These are phyloP conservation scores for Raffaelea albimanens DNA, from an alignment of 2,329 filamentous ascomycete genomes.

Conservation along the genomic window DNA sequence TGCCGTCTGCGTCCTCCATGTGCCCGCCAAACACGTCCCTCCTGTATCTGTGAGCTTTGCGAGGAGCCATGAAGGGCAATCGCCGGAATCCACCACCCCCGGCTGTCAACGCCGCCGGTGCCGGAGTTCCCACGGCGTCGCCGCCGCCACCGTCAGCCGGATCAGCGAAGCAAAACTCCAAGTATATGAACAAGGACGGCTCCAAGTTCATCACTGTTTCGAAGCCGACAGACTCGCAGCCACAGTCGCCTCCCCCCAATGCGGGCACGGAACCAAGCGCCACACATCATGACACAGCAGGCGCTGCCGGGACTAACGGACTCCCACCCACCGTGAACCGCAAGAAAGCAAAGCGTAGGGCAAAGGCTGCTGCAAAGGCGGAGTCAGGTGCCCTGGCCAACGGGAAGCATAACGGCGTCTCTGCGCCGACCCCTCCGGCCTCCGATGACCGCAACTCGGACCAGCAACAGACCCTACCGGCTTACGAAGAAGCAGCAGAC, in stretches of 20 bases:
- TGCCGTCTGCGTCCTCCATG: conserved; percentile 3
- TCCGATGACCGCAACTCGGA: conserved; percentile 16
- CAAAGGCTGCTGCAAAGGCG: conserved; percentile 69
- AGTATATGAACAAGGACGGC: conserved; percentile 59
- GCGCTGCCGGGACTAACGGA: conserved; percentile 6
- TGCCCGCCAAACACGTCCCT: conserved; percentile 1
- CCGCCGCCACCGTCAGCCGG: conserved; percentile 38
- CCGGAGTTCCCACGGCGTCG: conserved; percentile 5
- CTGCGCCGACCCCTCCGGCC: conserved; percentile 21
- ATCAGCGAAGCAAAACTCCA: conserved; percentile 43
- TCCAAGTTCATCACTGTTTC: conserved; percentile 60
- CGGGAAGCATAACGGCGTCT: conserved; percentile 30
- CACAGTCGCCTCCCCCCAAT: conserved; percentile 37
- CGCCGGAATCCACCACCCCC: conserved; percentile 20
- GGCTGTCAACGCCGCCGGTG: conserved; percentile 8
- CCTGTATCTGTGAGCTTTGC: conserved; percentile 1
- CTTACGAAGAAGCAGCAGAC: conserved; percentile 44
- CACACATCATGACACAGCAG: neutral
- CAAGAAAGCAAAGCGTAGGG: conserved; percentile 90
- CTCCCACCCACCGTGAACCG: conserved; percentile 53
- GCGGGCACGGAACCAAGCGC: conserved; percentile 13
- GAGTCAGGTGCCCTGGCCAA: conserved; percentile 32
- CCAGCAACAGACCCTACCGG: conserved; percentile 23
- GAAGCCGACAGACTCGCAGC: conserved; percentile 45
- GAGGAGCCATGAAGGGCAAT: conserved; percentile 23